Evolutionary conservation across 2,329 filamentous ascomycete species (phyloP).

Genomic region (Lachnellula hyalina): DNA sequence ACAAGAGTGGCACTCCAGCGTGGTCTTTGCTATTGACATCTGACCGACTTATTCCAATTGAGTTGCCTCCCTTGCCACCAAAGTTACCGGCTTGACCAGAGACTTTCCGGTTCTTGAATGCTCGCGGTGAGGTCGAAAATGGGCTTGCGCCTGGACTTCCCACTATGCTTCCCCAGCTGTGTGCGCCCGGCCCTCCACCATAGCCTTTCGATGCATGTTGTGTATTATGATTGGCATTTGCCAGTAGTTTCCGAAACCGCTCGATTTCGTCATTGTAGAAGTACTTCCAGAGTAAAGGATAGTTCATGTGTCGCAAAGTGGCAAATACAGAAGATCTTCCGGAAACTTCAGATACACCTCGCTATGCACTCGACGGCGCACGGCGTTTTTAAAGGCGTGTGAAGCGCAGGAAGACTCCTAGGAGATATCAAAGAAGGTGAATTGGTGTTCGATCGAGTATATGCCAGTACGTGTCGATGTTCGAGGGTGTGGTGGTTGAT

Average conservation of each 20-base stretch:
- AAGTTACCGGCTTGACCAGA: slow-evolving; percentile 44
- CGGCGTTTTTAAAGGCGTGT: slow-evolving; percentile 85
- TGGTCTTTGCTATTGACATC: slow-evolving; percentile 85
- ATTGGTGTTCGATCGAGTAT: background rate
- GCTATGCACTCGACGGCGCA: slow-evolving; percentile 81
- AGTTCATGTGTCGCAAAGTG: slow-evolving; percentile 71
- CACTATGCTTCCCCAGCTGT: slow-evolving; percentile 37
- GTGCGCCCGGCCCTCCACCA: slow-evolving; percentile 35
- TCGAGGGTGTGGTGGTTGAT: background rate
- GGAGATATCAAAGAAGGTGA: slow-evolving; percentile 2
- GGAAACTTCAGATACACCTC: slow-evolving; percentile 54
- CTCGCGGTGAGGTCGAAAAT: slow-evolving; percentile 45
- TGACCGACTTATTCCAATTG: slow-evolving; percentile 41
- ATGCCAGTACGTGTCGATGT: background rate
- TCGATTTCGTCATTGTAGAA: slow-evolving; percentile 98
- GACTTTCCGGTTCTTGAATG: slow-evolving; percentile 46
- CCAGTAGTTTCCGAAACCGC: slow-evolving; percentile 83
- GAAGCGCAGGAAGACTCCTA: slow-evolving; percentile 43
- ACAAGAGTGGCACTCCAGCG: slow-evolving; percentile 73
- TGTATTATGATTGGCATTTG: slow-evolving; percentile 54
- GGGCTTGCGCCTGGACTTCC: slow-evolving; percentile 23
- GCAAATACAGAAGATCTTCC: slow-evolving; percentile 32
- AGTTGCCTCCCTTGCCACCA: slow-evolving; percentile 41
- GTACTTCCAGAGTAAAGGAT: slow-evolving; percentile 82
- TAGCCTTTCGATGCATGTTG: slow-evolving; percentile 52